phyloP scores from a whole-genome alignment of 75 land plant species.

The Gnetum montanum region DNA sequence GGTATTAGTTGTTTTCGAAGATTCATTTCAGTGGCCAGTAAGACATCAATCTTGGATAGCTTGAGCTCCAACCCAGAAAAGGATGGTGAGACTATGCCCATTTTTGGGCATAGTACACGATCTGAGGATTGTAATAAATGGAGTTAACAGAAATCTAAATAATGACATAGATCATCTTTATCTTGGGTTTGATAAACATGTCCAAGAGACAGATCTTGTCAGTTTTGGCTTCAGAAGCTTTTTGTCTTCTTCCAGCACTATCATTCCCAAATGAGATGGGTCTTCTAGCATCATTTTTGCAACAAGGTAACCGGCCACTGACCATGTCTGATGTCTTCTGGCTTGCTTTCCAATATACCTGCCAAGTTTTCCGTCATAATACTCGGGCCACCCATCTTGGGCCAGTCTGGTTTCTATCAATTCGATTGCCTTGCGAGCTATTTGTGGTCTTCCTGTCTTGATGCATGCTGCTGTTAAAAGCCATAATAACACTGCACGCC shows the following conservation, averaged over 20 bases:
- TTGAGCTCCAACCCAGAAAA: too few relatives aligned
- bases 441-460: constrained; percentile 48
- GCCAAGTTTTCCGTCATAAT: constrained; percentile 73
- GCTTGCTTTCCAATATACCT: constrained; percentile 72
- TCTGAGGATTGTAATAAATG: too few relatives aligned
- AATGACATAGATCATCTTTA: too few relatives aligned
- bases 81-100: too few relatives aligned
- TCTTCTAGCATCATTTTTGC: constrained; percentile 81
- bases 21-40: too few relatives aligned
- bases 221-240: constrained; percentile 41
- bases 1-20: too few relatives aligned
- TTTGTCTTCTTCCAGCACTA: constrained; percentile 63
- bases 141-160: too few relatives aligned
- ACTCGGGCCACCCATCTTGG: constrained; percentile 76
- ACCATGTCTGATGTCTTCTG: constrained; percentile 71
- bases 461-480: constrained; percentile 70
- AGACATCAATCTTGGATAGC: too few relatives aligned
- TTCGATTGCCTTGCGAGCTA: constrained; percentile 61
- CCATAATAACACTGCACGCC: constrained; percentile 84
- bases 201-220: constrained; percentile 53
- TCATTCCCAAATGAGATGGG: constrained; percentile 69
- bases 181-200: too few relatives aligned
- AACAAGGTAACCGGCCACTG: constrained; percentile 71
- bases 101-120: too few relatives aligned
- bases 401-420: constrained; percentile 38